Evolutionary conservation across 2,329 filamentous ascomycete species (phyloP).

Genomic region (Aureobasidium vineae): DNA sequence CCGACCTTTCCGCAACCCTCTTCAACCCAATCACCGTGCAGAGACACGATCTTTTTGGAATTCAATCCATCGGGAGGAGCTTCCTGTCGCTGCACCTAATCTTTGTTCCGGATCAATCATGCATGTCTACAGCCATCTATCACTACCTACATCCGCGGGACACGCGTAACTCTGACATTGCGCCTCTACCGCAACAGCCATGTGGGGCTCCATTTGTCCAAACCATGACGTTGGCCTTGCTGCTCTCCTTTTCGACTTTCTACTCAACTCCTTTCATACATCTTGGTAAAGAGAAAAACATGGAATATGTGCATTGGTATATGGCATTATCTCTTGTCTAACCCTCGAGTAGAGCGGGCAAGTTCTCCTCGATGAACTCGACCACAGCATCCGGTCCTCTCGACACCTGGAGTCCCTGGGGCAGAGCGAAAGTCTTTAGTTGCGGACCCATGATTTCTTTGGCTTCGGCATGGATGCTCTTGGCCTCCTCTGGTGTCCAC

Average conservation of each 20-base stretch:
- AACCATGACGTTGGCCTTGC: background rate
- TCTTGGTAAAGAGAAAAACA: background rate
- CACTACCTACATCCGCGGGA: background rate
- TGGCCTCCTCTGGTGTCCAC: constrained; percentile 54
- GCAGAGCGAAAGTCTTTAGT: constrained; percentile 54
- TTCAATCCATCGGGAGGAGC: background rate
- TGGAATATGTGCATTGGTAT: background rate
- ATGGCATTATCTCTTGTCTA: background rate
- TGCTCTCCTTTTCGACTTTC: background rate
- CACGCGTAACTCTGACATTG: background rate
- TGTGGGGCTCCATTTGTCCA: background rate
- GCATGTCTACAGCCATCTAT: background rate
- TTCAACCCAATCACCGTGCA: background rate
- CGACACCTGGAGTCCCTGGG: constrained; percentile 55
- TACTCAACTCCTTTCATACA: background rate
- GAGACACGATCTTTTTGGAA: background rate
- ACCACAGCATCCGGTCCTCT: constrained; percentile 56
- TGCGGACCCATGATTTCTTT: constrained; percentile 46
- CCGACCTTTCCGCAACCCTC: constrained; percentile 3
- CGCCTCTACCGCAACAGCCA: background rate
- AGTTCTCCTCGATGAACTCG: constrained; percentile 49
- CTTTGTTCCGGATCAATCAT: background rate
- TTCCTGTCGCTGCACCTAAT: background rate
- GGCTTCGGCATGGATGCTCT: constrained; percentile 48
- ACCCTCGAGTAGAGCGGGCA: constrained; percentile 37